A percentile compares a stretch with the other conserved stretches of the same genome.
phyloP scores from a whole-genome alignment of 1,284 basidiomycete species.

The Vanrija sp. region DNA sequence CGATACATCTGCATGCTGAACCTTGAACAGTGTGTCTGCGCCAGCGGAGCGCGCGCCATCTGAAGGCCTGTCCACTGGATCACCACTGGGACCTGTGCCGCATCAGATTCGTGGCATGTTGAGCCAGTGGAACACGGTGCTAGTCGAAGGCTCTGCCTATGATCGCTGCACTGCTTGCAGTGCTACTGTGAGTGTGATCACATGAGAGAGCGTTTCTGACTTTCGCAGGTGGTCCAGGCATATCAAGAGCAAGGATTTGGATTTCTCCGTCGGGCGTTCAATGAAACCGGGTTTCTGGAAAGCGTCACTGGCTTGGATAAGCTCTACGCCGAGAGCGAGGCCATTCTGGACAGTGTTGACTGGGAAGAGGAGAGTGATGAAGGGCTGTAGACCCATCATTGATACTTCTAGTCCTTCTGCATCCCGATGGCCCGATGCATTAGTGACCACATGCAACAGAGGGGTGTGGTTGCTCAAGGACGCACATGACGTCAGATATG shows the following conservation, averaged over 20 bases:
- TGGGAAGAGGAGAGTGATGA: conserved; percentile 19
- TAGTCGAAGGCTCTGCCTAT: conserved; percentile 81
- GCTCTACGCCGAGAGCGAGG: conserved; percentile 66
- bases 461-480: too few relatives aligned
- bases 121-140: conserved; percentile 75
- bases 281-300: conserved; percentile 77
- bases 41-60: conserved; percentile 52
- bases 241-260: conserved; percentile 72
- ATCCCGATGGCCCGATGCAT: too few relatives aligned
- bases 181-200: conserved; percentile 56
- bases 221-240: conserved; percentile 63
- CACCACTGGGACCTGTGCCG: conserved; percentile 77
- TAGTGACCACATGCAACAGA: too few relatives aligned
- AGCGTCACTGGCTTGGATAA: conserved; percentile 78
- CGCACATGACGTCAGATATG: too few relatives aligned
- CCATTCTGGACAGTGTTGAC: conserved; percentile 16
- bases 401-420: too few relatives aligned
- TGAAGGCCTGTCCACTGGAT: conserved; percentile 43
- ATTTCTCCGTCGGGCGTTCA: conserved; percentile 78
- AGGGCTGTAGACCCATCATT: background rate
- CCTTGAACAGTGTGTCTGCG: conserved; percentile 57
- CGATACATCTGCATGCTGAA: background rate
- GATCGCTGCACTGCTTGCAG: conserved; percentile 88
- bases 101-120: conserved; percentile 92
- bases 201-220: background rate